These are phyloP conservation scores for Sporothrix protearum DNA, from an alignment of 2,329 filamentous ascomycete species.

Conservation along the genomic window DNA sequence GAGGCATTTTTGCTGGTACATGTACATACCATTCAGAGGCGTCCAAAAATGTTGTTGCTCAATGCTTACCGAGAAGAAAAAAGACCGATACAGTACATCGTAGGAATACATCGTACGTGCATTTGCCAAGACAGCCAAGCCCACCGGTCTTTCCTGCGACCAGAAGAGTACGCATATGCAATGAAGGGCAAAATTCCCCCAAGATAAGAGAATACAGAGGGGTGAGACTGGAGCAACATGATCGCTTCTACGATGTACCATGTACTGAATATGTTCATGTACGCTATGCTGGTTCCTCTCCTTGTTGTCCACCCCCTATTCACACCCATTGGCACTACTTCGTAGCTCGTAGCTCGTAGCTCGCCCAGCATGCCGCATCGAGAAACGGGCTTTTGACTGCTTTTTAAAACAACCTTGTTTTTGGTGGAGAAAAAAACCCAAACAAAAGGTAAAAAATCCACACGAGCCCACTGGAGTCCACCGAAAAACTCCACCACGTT, in stretches of 20 bases:
- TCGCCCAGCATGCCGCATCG: constrained; percentile 10
- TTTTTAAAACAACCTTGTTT: background rate
- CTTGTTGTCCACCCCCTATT: background rate
- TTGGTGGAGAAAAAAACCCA: too few relatives aligned
- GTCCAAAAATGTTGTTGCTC: too few relatives aligned
- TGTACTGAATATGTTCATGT: background rate
- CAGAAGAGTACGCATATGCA: background rate
- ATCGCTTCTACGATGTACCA: too few relatives aligned
- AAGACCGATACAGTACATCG: too few relatives aligned
- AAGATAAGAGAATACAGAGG: background rate
- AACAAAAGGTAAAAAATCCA: background rate
- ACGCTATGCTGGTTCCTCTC: background rate
- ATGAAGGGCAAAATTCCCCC: background rate
- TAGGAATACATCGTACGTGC: too few relatives aligned
- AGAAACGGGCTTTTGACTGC: background rate
- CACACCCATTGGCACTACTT: too few relatives aligned
- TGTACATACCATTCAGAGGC: too few relatives aligned
- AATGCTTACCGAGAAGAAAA: too few relatives aligned
- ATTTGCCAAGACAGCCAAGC: background rate
- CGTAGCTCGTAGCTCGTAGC: too few relatives aligned
- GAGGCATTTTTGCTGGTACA: too few relatives aligned
- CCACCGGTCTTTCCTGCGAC: background rate
- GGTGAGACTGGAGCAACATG: too few relatives aligned
- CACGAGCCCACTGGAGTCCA: background rate
- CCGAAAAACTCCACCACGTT: background rate